Evolutionary conservation across 495 filamentous ascomycete genomes (phyloP), one percentile per base, ranked within the genome.

Genomic region (Bathelium albidoporum): DNA sequence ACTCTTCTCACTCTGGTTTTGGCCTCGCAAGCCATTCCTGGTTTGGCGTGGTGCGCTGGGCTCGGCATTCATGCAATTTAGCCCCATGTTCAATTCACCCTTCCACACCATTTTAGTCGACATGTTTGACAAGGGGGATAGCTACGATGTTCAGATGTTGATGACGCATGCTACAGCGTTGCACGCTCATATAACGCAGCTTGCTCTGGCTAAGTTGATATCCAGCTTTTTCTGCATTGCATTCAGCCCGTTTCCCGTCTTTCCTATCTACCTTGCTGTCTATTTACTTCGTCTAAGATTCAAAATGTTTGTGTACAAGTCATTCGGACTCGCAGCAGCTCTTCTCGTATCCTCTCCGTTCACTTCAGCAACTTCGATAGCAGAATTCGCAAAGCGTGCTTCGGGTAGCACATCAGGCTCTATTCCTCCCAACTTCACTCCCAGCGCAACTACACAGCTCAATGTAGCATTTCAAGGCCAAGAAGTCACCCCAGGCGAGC

Each of bases 381-480:
- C 49, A 26, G 49, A 55, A 16, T 55, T 55, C 49, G 49, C 49
- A 55, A 55, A 55, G 24, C 20, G 49, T 28, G 49, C 24, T 29
- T 55, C 49, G 9, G 24, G 20, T 16, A 20, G 43, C 18, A 18
- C 9, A 7, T 49, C 43, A 3, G 11, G 7, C 49, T 11, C 58
- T 22, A 63, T 63, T 24, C 61, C 61, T 20, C 61, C 61, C 31
- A 58, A 64, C 52, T 63, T 58, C 49, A 20, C 61, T 18, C 20
- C 31, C 44, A 63, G 49, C 34, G 43, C 61, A 14, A 58, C 12
- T 20, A 44, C 32, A 5, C 61, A 58, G 26, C 28, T 63, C 45
- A 4, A 9, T 7, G 44, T 58, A 4, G 44, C 61, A 18, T 63
- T 18, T 18, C 26, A 63, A 28, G 52, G 24, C 61, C 12, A 32